A percentile compares a stretch with the other conserved stretches of the same genome.
phyloP scores from a whole-genome alignment of 257 asterid species.

The Oldenlandia corymbosa region DNA sequence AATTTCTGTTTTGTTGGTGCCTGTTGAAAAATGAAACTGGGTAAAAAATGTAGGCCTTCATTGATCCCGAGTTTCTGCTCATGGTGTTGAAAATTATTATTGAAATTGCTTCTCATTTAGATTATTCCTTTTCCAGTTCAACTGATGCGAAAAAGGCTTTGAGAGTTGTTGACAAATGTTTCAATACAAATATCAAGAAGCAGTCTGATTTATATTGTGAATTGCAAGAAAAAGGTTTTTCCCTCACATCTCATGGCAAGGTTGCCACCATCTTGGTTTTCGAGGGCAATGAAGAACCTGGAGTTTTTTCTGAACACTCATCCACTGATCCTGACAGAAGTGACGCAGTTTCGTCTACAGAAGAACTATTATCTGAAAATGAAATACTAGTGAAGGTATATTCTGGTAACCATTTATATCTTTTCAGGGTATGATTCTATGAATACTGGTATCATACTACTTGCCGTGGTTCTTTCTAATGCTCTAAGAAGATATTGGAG shows the following conservation, averaged over 20 bases:
- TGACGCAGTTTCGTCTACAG: conserved; percentile 28
- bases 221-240: conserved; percentile 47
- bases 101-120: conserved; percentile 2
- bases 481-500: background rate
- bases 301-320: conserved; percentile 19
- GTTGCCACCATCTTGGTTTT: conserved; percentile 50
- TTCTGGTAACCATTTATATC: background rate
- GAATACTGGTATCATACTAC: background rate
- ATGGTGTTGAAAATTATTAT: too few species aligned
- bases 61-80: background rate
- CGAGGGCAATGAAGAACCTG: conserved; percentile 30
- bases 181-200: conserved; percentile 30
- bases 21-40: background rate
- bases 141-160: conserved; percentile 39
- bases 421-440: background rate
- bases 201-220: conserved; percentile 30
- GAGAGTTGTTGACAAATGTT: conserved; percentile 30
- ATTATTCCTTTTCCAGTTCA: conserved; percentile 25
- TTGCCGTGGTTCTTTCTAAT: background rate
- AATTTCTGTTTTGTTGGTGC: background rate
- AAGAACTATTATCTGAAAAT: conserved; percentile 45
- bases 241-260: conserved; percentile 61
- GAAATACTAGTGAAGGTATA: conserved; percentile 48
- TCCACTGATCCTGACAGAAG: conserved; percentile 25
- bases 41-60: background rate